These are phyloP conservation scores for Aspergillus quadrilineatus DNA, from an alignment of 2,329 filamentous ascomycete species.

Conservation along the genomic window DNA sequence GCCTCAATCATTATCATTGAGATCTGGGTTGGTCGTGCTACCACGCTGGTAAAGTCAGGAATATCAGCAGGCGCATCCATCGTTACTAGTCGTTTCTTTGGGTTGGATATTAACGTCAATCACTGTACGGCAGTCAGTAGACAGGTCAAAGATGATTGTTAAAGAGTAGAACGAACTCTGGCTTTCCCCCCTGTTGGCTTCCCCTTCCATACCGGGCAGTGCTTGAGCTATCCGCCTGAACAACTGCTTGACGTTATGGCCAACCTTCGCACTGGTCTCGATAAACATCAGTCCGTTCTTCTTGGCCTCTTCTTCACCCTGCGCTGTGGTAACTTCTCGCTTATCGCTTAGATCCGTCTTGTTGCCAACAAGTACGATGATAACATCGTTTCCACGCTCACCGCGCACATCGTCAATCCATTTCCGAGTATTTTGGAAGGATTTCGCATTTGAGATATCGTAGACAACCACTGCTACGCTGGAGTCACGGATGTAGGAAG, in stretches of 20 bases:
- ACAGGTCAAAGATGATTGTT: neutral
- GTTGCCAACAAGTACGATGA: constrained; percentile 97
- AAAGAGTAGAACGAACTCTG: constrained; percentile 64
- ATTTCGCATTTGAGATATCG: constrained; percentile 95
- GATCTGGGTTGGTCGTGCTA: constrained; percentile 12
- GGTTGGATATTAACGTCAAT: constrained; percentile 88
- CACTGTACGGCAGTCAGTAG: constrained; percentile 57
- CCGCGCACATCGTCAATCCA: constrained; percentile 99
- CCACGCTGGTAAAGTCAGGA: constrained; percentile 11
- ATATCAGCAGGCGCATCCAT: constrained; percentile 66
- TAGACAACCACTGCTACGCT: constrained; percentile 98
- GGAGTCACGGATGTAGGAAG: constrained; percentile 97
- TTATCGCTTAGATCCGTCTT: constrained; percentile 99
- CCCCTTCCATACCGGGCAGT: constrained; percentile 93
- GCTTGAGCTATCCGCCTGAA: constrained; percentile 99
- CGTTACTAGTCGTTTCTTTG: constrained; percentile 65
- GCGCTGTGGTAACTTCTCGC: constrained; percentile 91
- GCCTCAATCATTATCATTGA: constrained; percentile 31
- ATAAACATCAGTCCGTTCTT: constrained; percentile 99
- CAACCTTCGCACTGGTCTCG: constrained; percentile 95
- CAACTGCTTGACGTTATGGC: constrained; percentile 95
- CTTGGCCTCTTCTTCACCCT: constrained; percentile 97
- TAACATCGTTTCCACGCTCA: constrained; percentile 96
- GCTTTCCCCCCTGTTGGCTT: constrained; percentile 71
- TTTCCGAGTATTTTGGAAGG: constrained; percentile 97